Conservation (phyloP, 108 stramenopile species). For the Chaetoceros tenuissimus region DNA sequence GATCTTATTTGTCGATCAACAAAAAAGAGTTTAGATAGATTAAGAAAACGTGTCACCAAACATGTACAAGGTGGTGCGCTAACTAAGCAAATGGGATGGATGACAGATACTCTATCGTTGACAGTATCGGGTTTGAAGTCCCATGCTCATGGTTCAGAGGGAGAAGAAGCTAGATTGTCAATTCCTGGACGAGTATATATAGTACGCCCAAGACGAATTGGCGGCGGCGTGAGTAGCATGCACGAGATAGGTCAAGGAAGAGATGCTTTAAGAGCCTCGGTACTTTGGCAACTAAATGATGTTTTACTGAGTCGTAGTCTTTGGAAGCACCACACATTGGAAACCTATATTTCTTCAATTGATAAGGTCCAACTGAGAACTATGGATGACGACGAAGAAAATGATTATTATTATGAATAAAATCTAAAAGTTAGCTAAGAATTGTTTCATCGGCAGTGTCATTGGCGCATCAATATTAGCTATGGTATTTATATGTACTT, state of each 20-base stretch:
- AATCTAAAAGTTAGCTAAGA: too few species aligned
- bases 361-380: slow-evolving; percentile 65
- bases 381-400: slow-evolving; percentile 17
- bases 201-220: slow-evolving; percentile 62
- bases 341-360: slow-evolving; percentile 70
- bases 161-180: slow-evolving; percentile 42
- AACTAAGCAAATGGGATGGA: slow-evolving; percentile 48
- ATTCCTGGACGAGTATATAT: slow-evolving; percentile 70
- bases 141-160: slow-evolving; percentile 61
- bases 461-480: too few species aligned
- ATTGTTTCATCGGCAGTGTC: too few species aligned
- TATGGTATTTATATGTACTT: too few species aligned
- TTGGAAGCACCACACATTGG: slow-evolving; percentile 66
- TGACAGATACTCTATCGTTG: slow-evolving; percentile 65
- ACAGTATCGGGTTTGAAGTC: slow-evolving; percentile 54
- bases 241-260: slow-evolving; percentile 76
- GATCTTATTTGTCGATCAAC: slow-evolving; percentile 67
- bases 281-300: slow-evolving; percentile 84
- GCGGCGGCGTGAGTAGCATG: slow-evolving; percentile 61
- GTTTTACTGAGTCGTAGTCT: slow-evolving; percentile 71
- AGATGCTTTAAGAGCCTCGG: slow-evolving; percentile 63
- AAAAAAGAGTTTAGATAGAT: slow-evolving; percentile 32
- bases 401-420: neutral
- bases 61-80: slow-evolving; percentile 33
- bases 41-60: slow-evolving; percentile 39